These are phyloP conservation scores for Babesia gibsoni DNA, from an alignment of 169 alveolate species.

Conservation along the genomic window DNA sequence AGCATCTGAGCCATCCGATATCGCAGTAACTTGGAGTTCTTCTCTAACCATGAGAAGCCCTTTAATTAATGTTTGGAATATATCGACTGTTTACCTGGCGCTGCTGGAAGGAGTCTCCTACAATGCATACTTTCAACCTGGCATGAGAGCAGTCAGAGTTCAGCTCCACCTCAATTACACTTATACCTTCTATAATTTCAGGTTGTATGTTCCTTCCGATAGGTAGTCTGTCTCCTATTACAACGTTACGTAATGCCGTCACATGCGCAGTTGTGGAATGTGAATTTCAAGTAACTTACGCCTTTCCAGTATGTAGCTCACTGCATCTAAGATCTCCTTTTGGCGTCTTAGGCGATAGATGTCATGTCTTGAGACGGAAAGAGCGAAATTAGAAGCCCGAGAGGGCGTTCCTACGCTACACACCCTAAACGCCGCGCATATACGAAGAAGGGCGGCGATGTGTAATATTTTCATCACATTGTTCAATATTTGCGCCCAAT, in stretches of 20 bases:
- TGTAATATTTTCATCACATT: no score
- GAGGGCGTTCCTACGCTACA: not conserved
- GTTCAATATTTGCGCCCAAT: no score
- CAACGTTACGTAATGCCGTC: not conserved
- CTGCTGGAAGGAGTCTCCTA: conserved; percentile 59
- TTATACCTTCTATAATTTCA: conserved; percentile 37
- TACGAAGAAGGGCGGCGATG: not conserved
- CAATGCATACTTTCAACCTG: conserved; percentile 32
- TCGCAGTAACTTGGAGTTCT: conserved; percentile 39
- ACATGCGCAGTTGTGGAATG: not conserved
- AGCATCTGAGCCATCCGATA: conserved; percentile 48
- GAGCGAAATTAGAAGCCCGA: not conserved
- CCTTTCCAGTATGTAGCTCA: conserved; percentile 25
- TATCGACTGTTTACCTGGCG: conserved; percentile 34
- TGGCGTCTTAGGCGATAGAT: conserved; percentile 56
- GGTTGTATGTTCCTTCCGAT: conserved; percentile 48
- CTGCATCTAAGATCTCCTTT: conserved; percentile 54
- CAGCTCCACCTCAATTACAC: conserved; percentile 36
- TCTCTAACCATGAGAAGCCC: conserved; percentile 60
- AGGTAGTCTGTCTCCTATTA: conserved; percentile 22
- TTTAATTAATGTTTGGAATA: not conserved
- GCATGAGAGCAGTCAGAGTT: conserved; percentile 62
- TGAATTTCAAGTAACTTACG: conserved; percentile 27
- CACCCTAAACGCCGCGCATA: conserved; percentile 13
- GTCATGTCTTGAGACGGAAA: conserved; percentile 33